A percentile compares a stretch with the other conserved stretches of the same genome.
These are phyloP conservation scores for Amaranthus hypochondriacus DNA, from an alignment of 148 eudicot species.

Conservation along the genomic window DNA sequence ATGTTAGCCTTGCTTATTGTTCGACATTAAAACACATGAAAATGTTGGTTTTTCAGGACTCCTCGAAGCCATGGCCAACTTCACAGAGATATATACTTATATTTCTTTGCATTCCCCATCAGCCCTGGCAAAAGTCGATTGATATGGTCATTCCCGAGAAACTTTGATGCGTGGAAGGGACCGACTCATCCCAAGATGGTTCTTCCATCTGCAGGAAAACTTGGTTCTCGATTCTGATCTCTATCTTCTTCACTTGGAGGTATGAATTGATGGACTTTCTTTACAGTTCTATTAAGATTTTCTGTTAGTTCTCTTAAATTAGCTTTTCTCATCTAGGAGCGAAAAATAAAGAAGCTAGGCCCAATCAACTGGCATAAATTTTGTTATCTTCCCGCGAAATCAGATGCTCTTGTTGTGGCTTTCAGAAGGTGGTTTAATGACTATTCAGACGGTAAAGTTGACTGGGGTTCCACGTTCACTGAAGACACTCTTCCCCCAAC, in stretches of 20 bases:
- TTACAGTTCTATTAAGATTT: neutral
- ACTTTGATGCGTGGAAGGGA: conserved; percentile 66
- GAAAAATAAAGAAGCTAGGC: no score
- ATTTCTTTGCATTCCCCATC: conserved; percentile 81
- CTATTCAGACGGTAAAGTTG: no score
- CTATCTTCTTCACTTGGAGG: conserved; percentile 83
- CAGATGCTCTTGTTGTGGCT: no score
- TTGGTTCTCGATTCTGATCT: conserved; percentile 75
- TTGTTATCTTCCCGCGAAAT: no score
- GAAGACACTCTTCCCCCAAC: neutral
- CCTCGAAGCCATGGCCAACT: neutral
- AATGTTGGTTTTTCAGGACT: conserved; percentile 23
- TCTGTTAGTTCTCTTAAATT: neutral
- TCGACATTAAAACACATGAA: conserved; percentile 3
- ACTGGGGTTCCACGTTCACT: no score
- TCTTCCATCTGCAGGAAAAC: conserved; percentile 68
- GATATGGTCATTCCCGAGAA: conserved; percentile 67
- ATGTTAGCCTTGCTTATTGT: neutral
- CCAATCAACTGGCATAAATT: no score
- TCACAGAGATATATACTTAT: conserved; percentile 26
- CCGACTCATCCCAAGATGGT: conserved; percentile 66
- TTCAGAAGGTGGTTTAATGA: no score
- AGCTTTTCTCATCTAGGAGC: neutral
- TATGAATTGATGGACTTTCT: conserved; percentile 11
- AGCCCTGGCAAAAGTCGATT: conserved; percentile 85